Conservation (phyloP, 2,329 filamentous ascomycete genomes). For the Colletotrichum siamense region DNA sequence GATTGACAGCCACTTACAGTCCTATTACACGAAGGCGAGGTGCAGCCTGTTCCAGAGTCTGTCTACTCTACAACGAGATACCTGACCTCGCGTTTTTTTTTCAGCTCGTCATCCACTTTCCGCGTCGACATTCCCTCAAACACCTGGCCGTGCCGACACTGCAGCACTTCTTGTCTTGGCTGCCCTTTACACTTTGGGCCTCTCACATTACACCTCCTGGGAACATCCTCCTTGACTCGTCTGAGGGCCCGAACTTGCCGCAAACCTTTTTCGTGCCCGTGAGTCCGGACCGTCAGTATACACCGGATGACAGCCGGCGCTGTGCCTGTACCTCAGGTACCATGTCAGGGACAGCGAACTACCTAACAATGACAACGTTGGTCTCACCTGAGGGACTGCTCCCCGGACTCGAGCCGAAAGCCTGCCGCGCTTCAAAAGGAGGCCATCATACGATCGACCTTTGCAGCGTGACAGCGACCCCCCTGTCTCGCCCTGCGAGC, state of each 20-base stretch:
- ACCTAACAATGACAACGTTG: background rate
- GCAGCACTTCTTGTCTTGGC: background rate
- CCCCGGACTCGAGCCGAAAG: background rate
- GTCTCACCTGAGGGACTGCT: background rate
- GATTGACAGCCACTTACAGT: background rate
- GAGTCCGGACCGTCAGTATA: conserved; percentile 4
- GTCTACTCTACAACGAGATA: background rate
- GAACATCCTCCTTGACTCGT: background rate
- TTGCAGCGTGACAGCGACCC: background rate
- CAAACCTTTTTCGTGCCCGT: background rate
- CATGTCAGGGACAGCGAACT: background rate
- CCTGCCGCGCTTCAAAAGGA: conserved; percentile 1
- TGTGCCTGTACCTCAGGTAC: background rate
- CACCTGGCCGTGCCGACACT: background rate
- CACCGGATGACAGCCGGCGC: conserved; percentile 10
- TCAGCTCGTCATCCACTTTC: background rate
- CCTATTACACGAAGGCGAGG: background rate
- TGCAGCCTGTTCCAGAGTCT: background rate
- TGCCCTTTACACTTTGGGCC: background rate
- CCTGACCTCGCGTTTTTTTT: background rate
- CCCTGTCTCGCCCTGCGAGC: background rate
- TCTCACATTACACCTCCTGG: background rate
- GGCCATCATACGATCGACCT: conserved; percentile 1
- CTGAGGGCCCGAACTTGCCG: background rate
- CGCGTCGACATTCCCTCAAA: background rate